A percentile compares a stretch with the other conserved stretches of the same genome.
Conservation (phyloP, 176 grass and related monocot genomes). For the Eleusine indica region DNA sequence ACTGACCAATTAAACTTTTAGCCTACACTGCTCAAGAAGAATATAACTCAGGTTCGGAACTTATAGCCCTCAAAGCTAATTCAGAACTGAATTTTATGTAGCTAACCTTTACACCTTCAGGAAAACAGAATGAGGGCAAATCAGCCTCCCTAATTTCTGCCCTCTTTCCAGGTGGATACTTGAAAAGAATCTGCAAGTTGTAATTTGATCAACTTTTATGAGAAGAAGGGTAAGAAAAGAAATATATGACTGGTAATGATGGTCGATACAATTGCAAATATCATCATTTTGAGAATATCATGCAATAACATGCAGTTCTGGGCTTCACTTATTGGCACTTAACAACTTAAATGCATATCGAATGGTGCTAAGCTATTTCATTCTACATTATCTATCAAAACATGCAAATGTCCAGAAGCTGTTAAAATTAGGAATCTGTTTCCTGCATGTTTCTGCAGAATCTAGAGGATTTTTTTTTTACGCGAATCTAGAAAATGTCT, state of each 20-base stretch:
- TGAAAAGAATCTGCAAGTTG: constrained; percentile 92
- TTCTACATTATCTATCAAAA: constrained; percentile 15
- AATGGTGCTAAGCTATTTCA: neutral
- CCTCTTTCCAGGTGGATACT: constrained; percentile 90
- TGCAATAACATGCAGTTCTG: neutral
- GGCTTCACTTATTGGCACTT: neutral
- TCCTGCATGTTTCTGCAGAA: neutral
- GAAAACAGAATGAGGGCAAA: constrained; percentile 95
- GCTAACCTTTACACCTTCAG: constrained; percentile 94
- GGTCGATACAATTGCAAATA: neutral
- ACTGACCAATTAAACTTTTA: neutral
- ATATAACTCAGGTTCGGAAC: neutral
- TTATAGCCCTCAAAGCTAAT: neutral
- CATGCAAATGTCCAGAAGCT: constrained; percentile 16
- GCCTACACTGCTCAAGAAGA: neutral
- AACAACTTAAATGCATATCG: neutral
- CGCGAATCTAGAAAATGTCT: neutral
- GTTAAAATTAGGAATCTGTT: constrained; percentile 34
- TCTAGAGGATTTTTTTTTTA: neutral
- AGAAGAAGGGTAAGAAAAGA: constrained; percentile 16
- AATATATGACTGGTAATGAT: neutral
- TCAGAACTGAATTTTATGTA: constrained; percentile 23
- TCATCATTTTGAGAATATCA: neutral
- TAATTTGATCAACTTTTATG: constrained; percentile 27
- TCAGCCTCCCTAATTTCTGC: constrained; percentile 74